A percentile compares a stretch with the other conserved stretches of the same genome.
phyloP scores from a whole-genome alignment of 2,329 filamentous ascomycete species.

The Sclerotiophoma versabilis region DNA sequence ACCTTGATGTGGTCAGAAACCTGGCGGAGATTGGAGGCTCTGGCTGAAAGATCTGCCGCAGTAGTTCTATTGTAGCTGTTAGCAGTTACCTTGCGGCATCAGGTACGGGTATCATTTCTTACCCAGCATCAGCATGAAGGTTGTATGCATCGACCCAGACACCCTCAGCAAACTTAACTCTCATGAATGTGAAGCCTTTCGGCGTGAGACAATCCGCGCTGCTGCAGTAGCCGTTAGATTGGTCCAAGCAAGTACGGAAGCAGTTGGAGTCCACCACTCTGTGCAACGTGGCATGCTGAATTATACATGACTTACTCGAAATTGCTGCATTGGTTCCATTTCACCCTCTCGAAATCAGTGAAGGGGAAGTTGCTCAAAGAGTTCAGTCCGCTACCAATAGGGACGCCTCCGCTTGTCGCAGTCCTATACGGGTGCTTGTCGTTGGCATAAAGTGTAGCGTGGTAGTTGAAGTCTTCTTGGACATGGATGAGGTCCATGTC shows the following conservation, averaged over 20 bases:
- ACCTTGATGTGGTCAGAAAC: constrained; percentile 64
- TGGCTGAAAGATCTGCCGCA: constrained; percentile 60
- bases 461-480: constrained; percentile 75
- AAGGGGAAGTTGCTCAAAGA: constrained; percentile 66
- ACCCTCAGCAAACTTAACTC: constrained; percentile 59
- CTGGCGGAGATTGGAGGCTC: constrained; percentile 67
- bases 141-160: constrained; percentile 71
- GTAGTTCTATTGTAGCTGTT: constrained; percentile 48
- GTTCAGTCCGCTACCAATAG: constrained; percentile 70
- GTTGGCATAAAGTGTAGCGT: constrained; percentile 65
- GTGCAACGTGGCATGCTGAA: too few species aligned
- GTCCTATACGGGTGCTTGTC: constrained; percentile 68
- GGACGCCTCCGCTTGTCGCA: constrained; percentile 69
- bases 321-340: constrained; percentile 65
- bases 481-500: constrained; percentile 69
- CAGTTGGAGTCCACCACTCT: neutral
- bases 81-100: neutral
- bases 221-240: constrained; percentile 36
- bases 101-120: neutral
- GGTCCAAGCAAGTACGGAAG: neutral
- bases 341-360: constrained; percentile 62
- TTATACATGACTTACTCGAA: constrained; percentile 37
- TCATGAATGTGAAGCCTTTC: constrained; percentile 75
- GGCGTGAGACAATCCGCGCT: constrained; percentile 69
- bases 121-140: constrained; percentile 70